phyloP scores from a whole-genome alignment of 768 basidiomycete genomes.

The Amanita thiersii region DNA sequence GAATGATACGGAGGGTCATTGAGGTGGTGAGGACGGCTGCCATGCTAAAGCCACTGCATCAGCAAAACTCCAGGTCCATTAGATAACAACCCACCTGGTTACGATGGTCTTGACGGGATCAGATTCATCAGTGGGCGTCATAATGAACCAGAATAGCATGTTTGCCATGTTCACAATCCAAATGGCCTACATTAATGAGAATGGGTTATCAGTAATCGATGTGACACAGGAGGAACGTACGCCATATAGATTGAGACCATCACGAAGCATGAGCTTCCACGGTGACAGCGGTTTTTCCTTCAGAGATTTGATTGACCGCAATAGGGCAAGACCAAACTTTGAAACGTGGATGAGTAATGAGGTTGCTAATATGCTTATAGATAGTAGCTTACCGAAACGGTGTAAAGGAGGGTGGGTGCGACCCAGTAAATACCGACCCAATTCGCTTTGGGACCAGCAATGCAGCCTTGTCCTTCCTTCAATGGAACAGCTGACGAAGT shows the following conservation, averaged over 20 bases:
- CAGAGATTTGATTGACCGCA: conserved; percentile 52
- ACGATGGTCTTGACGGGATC: conserved; percentile 81
- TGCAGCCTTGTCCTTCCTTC: conserved; percentile 71
- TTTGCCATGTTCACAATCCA: conserved; percentile 77
- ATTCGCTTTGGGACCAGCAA: conserved; percentile 70
- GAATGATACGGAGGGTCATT: conserved; percentile 83
- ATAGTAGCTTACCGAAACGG: conserved; percentile 44
- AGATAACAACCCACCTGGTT: conserved; percentile 35
- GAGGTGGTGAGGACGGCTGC: conserved; percentile 81
- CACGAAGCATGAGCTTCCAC: conserved; percentile 89
- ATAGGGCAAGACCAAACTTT: conserved; percentile 53
- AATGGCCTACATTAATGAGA: conserved; percentile 38
- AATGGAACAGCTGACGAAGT: conserved; percentile 56
- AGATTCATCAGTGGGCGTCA: conserved; percentile 46
- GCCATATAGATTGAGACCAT: conserved; percentile 80
- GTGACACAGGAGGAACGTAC: conserved; percentile 25
- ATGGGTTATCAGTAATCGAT: too few relatives aligned
- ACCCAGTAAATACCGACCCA: conserved; percentile 90
- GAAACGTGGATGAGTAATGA: conserved; percentile 1
- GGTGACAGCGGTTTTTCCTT: conserved; percentile 46
- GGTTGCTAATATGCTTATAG: neutral
- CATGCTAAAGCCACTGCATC: conserved; percentile 39
- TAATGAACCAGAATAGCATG: conserved; percentile 83
- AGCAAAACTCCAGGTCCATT: neutral
- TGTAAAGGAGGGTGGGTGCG: conserved; percentile 65